Evolutionary conservation across 2,329 filamentous ascomycete species (phyloP).

Genomic region (Dissoconium aciculare): DNA sequence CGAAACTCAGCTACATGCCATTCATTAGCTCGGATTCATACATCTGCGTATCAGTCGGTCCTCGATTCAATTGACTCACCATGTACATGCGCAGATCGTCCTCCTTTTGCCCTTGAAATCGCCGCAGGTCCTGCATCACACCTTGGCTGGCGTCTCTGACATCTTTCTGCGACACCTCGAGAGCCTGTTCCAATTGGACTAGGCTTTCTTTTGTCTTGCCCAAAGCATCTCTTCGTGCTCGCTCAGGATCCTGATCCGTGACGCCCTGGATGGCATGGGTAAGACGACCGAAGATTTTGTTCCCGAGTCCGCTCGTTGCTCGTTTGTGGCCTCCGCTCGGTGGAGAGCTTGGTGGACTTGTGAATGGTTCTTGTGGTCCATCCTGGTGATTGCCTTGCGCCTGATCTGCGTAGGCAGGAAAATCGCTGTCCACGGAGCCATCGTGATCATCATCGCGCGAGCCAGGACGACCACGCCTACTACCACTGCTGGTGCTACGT

Average conservation of each 20-base stretch:
- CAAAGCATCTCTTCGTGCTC: conserved; percentile 81
- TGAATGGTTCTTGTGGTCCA: conserved; percentile 34
- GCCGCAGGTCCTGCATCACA: conserved; percentile 74
- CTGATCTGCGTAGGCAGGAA: conserved; percentile 54
- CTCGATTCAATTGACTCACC: conserved; percentile 51
- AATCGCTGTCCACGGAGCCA: conserved; percentile 88
- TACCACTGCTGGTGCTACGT: conserved; percentile 40
- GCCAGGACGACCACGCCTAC: conserved; percentile 20
- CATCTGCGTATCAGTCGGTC: background rate
- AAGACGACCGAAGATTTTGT: conserved; percentile 82
- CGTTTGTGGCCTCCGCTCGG: conserved; percentile 48
- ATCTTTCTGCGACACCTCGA: conserved; percentile 75
- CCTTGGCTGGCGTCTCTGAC: conserved; percentile 84
- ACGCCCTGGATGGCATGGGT: conserved; percentile 93
- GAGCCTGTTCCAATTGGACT: conserved; percentile 72
- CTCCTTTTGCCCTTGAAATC: conserved; percentile 93
- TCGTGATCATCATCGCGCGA: conserved; percentile 48
- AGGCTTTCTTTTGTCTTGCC: conserved; percentile 89
- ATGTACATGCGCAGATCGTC: conserved; percentile 87
- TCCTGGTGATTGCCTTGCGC: conserved; percentile 57
- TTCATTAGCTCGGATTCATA: conserved; percentile 1
- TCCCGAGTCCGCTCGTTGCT: conserved; percentile 74
- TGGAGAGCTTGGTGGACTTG: conserved; percentile 9
- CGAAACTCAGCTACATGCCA: conserved; percentile 60
- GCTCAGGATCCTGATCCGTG: conserved; percentile 87